phyloP scores from a whole-genome alignment of 192 early-diverging fungal genomes.

The Pilaira anomala region DNA sequence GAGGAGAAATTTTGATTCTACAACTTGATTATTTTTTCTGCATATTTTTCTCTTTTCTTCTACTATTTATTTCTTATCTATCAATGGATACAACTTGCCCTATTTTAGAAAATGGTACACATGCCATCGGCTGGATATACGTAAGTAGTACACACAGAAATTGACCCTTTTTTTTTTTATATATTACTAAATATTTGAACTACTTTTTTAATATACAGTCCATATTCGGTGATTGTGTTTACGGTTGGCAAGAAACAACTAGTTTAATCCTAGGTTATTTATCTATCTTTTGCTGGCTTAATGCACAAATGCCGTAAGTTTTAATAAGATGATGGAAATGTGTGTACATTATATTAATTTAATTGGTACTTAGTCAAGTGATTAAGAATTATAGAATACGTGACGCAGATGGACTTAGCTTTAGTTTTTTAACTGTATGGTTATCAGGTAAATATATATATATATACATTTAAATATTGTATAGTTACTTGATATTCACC shows the following conservation, averaged over 20 bases:
- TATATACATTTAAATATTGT: constrained; percentile 2
- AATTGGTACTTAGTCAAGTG: constrained; percentile 34
- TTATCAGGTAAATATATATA: constrained; percentile 42
- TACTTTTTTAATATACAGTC: too few relatives aligned
- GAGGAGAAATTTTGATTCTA: background rate
- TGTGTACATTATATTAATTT: background rate
- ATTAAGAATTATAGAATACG: constrained; percentile 51
- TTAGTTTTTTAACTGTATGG: constrained; percentile 60
- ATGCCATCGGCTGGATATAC: constrained; percentile 17
- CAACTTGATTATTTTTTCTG: background rate
- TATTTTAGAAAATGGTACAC: background rate
- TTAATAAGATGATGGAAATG: background rate
- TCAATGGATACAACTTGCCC: constrained; percentile 13
- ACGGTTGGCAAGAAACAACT: constrained; percentile 36
- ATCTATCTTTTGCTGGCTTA: constrained; percentile 65
- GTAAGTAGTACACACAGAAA: background rate
- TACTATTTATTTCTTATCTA: background rate
- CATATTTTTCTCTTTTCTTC: constrained; percentile 6
- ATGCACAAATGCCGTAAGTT: constrained; percentile 72
- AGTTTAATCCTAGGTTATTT: constrained; percentile 51
- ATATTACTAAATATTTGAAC: too few relatives aligned
- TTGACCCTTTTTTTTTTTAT: background rate
- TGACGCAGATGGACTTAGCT: constrained; percentile 48
- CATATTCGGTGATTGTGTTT: constrained; percentile 48
- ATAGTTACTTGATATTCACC: background rate